These are phyloP conservation scores for Trichophyton simii DNA, from an alignment of 2,329 filamentous ascomycete genomes.

Conservation along the genomic window DNA sequence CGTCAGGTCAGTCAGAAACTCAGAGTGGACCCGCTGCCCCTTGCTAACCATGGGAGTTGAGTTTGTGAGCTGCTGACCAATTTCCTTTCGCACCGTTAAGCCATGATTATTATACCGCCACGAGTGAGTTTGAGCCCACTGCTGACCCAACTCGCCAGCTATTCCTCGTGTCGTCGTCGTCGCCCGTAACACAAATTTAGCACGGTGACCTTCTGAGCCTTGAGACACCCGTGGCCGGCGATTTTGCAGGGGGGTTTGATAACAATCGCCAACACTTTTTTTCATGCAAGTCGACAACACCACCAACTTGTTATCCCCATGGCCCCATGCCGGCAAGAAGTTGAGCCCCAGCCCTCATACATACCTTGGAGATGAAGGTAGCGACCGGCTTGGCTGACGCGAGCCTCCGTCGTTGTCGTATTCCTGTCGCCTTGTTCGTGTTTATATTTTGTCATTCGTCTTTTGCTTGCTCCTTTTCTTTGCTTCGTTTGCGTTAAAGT, in stretches of 20 bases:
- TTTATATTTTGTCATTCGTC: too few species aligned
- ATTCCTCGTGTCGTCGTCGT: not conserved
- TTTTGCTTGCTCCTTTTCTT: not conserved
- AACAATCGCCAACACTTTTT: not conserved
- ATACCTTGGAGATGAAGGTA: not conserved
- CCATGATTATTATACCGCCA: not conserved
- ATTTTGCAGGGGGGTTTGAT: not conserved
- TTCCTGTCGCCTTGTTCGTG: too few species aligned
- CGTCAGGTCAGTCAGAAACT: not conserved
- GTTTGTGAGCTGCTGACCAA: too few species aligned
- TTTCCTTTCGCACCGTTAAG: not conserved
- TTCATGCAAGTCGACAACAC: not conserved
- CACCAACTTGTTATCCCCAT: not conserved
- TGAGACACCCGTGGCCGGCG: not conserved
- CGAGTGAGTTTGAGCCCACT: not conserved
- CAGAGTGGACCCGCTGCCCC: not conserved
- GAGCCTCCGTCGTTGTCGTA: not conserved
- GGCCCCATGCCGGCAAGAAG: not conserved
- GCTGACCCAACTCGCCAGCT: not conserved
- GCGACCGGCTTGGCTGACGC: not conserved
- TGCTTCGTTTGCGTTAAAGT: not conserved
- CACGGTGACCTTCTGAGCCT: not conserved
- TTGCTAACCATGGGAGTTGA: not conserved
- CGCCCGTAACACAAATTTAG: not conserved
- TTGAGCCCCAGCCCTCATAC: not conserved